Percentiles rank a stretch among this genome's conserved stretches.
phyloP scores from a whole-genome alignment of 1,284 basidiomycete species.

The Sporisorium graminicola region DNA sequence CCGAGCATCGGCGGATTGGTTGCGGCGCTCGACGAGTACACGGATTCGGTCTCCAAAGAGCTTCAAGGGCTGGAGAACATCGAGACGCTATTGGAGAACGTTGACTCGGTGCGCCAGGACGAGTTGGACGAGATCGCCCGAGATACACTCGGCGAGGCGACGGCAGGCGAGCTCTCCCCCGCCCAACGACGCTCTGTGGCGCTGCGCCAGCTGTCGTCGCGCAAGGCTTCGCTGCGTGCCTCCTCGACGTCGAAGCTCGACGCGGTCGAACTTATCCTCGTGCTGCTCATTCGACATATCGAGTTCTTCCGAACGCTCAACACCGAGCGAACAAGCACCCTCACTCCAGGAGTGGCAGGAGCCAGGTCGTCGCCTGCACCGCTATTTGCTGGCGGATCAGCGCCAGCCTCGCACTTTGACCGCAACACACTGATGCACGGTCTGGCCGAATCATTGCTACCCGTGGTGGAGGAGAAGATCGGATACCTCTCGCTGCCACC shows the following conservation, averaged over 20 bases:
- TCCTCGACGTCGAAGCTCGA: slow-evolving; percentile 75
- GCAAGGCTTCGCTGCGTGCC: slow-evolving; percentile 72
- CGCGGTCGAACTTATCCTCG: slow-evolving; percentile 83
- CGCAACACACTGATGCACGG: slow-evolving; percentile 35
- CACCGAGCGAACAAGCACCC: slow-evolving; percentile 11
- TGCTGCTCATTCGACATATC: slow-evolving; percentile 88
- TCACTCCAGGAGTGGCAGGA: not conserved
- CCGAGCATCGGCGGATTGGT: slow-evolving; percentile 83
- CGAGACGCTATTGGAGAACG: slow-evolving; percentile 79
- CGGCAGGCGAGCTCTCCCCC: slow-evolving; percentile 34
- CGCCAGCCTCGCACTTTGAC: slow-evolving; percentile 23
- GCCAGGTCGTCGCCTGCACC: slow-evolving; percentile 14
- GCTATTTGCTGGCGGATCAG: slow-evolving; percentile 4
- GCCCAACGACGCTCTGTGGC: slow-evolving; percentile 72
- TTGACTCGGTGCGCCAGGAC: slow-evolving; percentile 78
- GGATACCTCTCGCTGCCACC: slow-evolving; percentile 50
- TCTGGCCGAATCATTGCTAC: slow-evolving; percentile 42
- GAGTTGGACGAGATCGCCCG: slow-evolving; percentile 75
- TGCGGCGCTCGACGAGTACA: slow-evolving; percentile 76
- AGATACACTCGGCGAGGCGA: slow-evolving; percentile 43
- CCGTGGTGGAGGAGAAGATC: slow-evolving; percentile 56
- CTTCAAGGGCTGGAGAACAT: slow-evolving; percentile 79
- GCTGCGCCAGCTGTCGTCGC: slow-evolving; percentile 75
- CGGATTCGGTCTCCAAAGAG: slow-evolving; percentile 75
- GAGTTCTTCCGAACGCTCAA: slow-evolving; percentile 72